phyloP scores from a whole-genome alignment of 257 asterid species.

The Ocimum tenuiflorum region DNA sequence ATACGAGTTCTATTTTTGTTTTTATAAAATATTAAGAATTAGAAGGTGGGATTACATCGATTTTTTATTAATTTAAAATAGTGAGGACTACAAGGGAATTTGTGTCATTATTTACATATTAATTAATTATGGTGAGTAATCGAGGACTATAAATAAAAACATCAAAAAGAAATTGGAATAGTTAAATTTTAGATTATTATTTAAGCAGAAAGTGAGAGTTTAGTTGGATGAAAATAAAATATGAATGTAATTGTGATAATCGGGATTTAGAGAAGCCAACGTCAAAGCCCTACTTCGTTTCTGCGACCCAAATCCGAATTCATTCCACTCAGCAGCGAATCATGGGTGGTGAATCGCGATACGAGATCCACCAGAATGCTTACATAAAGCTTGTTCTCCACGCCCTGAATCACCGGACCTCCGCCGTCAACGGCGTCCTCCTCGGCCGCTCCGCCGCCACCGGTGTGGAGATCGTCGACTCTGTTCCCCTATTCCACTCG shows the following conservation, averaged over 20 bases:
- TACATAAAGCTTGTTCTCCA: constrained; percentile 91
- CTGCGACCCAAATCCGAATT: background rate
- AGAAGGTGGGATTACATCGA: too few relatives aligned
- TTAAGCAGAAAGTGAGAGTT: too few relatives aligned
- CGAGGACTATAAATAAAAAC: too few relatives aligned
- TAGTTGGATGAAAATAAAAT: too few relatives aligned
- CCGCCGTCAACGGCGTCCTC: constrained; percentile 85
- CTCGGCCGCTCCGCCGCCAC: constrained; percentile 60
- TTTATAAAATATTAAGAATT: too few relatives aligned
- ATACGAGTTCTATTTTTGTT: too few relatives aligned
- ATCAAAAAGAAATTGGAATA: too few relatives aligned
- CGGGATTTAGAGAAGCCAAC: background rate
- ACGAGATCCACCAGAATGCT: constrained; percentile 82
- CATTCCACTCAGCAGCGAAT: constrained; percentile 26
- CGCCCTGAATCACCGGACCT: constrained; percentile 72
- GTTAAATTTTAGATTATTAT: too few relatives aligned
- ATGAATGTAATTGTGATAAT: background rate
- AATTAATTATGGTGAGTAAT: too few relatives aligned
- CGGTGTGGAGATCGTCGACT: constrained; percentile 69
- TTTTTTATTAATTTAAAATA: too few relatives aligned
- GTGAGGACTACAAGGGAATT: too few relatives aligned
- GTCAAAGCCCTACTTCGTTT: constrained; percentile 4
- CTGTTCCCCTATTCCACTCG: constrained; percentile 91
- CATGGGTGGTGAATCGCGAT: constrained; percentile 72
- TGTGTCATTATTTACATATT: too few relatives aligned